phyloP scores from a whole-genome alignment of 108 stramenopile genomes.

The Chaetoceros muelleri region DNA sequence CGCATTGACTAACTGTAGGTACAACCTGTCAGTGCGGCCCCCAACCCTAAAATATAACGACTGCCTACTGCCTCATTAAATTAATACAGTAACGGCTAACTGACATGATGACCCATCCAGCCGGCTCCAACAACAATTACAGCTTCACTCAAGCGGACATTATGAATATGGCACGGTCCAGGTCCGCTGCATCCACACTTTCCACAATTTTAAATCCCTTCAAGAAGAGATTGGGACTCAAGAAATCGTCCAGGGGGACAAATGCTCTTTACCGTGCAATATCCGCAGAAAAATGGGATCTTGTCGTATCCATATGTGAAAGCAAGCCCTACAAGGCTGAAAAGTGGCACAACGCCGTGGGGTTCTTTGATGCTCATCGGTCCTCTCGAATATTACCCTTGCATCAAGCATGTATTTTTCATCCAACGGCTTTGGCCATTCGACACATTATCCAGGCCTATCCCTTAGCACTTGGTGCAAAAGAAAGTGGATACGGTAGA shows the following conservation, averaged over 20 bases:
- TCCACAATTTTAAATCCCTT: neutral
- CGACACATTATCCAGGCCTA: slow-evolving; percentile 8
- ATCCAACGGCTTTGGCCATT: slow-evolving; percentile 14
- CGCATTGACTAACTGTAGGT: too few species aligned
- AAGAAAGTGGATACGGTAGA: slow-evolving; percentile 11
- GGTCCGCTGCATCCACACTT: neutral
- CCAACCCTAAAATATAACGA: too few species aligned
- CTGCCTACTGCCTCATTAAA: too few species aligned
- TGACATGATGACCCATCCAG: too few species aligned
- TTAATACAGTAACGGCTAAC: too few species aligned
- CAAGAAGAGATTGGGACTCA: neutral
- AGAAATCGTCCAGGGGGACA: neutral
- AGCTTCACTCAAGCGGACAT: neutral
- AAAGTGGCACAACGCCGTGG: neutral
- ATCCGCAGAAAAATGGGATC: neutral
- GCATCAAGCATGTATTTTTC: slow-evolving; percentile 23
- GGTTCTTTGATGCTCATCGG: slow-evolving; percentile 22
- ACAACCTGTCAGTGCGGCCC: too few species aligned
- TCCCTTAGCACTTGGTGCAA: slow-evolving; percentile 8
- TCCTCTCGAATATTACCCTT: slow-evolving; percentile 16
- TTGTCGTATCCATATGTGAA: neutral
- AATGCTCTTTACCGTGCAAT: neutral
- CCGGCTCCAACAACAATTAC: too few species aligned
- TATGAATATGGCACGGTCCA: neutral
- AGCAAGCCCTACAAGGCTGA: neutral